Evolutionary conservation across 2,329 filamentous ascomycete genomes (phyloP).

Genomic region (Plectosphaerella sp.): DNA sequence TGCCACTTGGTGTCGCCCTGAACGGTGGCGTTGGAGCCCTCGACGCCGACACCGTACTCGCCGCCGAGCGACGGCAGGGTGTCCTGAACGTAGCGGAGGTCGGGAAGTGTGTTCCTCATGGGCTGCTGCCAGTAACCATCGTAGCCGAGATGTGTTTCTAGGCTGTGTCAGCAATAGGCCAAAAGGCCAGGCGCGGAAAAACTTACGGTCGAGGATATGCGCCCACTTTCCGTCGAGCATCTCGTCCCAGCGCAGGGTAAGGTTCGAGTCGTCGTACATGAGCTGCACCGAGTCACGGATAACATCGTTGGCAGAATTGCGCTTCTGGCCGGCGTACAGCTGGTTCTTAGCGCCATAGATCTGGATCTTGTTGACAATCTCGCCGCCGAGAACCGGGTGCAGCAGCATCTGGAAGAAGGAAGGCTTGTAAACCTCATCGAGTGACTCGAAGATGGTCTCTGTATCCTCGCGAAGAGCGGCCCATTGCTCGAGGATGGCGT

Average conservation of each 20-base stretch:
- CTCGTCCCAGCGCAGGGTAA: conserved; percentile 53
- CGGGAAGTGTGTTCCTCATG: conserved; percentile 64
- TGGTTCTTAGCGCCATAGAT: conserved; percentile 40
- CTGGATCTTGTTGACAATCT: conserved; percentile 45
- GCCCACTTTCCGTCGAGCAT: conserved; percentile 59
- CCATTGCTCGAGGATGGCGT: conserved; percentile 47
- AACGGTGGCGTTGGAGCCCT: conserved; percentile 62
- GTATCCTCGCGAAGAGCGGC: conserved; percentile 45
- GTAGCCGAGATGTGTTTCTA: conserved; percentile 49
- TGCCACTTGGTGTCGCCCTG: conserved; percentile 51
- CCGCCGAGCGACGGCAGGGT: conserved; percentile 55
- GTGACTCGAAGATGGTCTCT: conserved; percentile 48
- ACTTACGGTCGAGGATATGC: conserved; percentile 54
- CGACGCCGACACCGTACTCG: conserved; percentile 58
- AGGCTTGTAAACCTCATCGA: conserved; percentile 44
- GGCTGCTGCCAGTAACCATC: conserved; percentile 64
- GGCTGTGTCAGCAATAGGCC: not conserved
- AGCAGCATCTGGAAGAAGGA: conserved; percentile 57
- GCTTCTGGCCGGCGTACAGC: conserved; percentile 39
- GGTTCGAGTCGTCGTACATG: conserved; percentile 52
- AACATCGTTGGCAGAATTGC: conserved; percentile 42
- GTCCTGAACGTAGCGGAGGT: conserved; percentile 55
- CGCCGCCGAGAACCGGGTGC: conserved; percentile 50
- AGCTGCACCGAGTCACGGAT: conserved; percentile 45
- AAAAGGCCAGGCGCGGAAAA: fast-evolving